Percentiles rank a stretch among this genome's conserved stretches.
phyloP scores from a whole-genome alignment of 1,284 basidiomycete species.

The Naganishia sp. region DNA sequence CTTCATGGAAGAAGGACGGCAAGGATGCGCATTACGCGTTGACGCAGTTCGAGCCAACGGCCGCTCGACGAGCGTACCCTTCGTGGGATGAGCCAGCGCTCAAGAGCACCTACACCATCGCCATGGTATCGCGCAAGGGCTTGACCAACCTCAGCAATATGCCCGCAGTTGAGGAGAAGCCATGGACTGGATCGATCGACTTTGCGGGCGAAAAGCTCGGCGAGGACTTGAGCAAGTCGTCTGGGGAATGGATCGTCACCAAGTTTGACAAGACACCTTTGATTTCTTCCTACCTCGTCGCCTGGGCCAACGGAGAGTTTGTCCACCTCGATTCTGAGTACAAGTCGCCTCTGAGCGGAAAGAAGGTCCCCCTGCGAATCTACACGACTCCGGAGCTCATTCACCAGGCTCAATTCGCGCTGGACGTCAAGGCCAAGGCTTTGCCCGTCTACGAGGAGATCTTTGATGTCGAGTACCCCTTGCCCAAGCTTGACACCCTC shows the following conservation, averaged over 20 bases:
- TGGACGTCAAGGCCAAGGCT: constrained; percentile 84
- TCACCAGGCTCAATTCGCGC: constrained; percentile 65
- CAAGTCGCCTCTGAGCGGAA: constrained; percentile 76
- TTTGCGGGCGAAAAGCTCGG: constrained; percentile 47
- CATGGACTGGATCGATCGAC: constrained; percentile 48
- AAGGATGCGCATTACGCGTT: constrained; percentile 64
- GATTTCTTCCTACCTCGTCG: constrained; percentile 90
- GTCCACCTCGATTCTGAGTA: constrained; percentile 73
- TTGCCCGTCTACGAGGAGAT: constrained; percentile 91
- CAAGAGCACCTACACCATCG: constrained; percentile 82
- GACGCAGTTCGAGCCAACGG: constrained; percentile 80
- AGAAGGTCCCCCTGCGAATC: constrained; percentile 77
- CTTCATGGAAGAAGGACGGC: constrained; percentile 49
- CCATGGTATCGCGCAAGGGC: constrained; percentile 73
- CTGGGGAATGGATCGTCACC: constrained; percentile 71
- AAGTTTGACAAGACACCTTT: constrained; percentile 73
- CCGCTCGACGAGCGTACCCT: constrained; percentile 50
- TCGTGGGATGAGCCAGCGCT: constrained; percentile 90
- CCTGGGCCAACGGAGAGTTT: constrained; percentile 85
- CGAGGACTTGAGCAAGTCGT: constrained; percentile 34
- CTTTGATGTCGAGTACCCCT: constrained; percentile 85
- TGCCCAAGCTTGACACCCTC: constrained; percentile 90
- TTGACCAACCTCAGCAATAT: constrained; percentile 74
- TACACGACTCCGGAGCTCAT: constrained; percentile 89
- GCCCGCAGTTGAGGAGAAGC: constrained; percentile 62